Conservation (phyloP, 352 stramenopile genomes). For the Globisporangium alternatum region DNA sequence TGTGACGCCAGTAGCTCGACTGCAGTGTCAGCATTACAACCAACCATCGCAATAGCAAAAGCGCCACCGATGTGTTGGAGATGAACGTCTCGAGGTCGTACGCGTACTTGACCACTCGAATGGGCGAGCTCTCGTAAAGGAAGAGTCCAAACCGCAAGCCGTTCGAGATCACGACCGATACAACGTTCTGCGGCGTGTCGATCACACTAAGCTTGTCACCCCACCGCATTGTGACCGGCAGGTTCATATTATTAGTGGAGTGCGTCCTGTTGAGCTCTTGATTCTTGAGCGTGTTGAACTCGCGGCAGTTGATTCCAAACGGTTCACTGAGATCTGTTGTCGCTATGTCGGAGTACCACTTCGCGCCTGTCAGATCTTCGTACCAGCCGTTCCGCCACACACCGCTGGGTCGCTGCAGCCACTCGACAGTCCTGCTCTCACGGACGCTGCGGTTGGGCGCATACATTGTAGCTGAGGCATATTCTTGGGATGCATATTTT, state of each 20-base stretch:
- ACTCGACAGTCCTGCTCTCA: conserved; percentile 21
- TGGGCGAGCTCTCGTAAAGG: not conserved
- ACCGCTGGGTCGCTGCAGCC: conserved; percentile 18
- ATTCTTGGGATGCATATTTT: conserved; percentile 8
- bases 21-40: not conserved
- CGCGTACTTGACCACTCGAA: not conserved
- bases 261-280: not conserved
- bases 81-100: not conserved
- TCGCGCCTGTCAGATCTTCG: conserved; percentile 15
- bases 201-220: not conserved
- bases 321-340: conserved; percentile 1
- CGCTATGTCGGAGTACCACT: conserved; percentile 24
- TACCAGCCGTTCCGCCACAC: conserved; percentile 37
- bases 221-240: not conserved
- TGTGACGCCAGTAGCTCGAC: not conserved
- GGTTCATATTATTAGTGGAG: no score
- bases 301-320: conserved; percentile 14
- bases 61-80: not conserved
- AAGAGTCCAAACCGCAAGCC: not conserved
- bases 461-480: not conserved
- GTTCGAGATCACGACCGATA: not conserved
- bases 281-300: conserved; percentile 20
- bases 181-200: not conserved
- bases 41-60: not conserved
- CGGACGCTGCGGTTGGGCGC: conserved; percentile 12